Evolutionary conservation across 2,329 filamentous ascomycete species (phyloP), one percentile per base, ranked within the genome.

Genomic region (Pyricularia pennisetigena): DNA sequence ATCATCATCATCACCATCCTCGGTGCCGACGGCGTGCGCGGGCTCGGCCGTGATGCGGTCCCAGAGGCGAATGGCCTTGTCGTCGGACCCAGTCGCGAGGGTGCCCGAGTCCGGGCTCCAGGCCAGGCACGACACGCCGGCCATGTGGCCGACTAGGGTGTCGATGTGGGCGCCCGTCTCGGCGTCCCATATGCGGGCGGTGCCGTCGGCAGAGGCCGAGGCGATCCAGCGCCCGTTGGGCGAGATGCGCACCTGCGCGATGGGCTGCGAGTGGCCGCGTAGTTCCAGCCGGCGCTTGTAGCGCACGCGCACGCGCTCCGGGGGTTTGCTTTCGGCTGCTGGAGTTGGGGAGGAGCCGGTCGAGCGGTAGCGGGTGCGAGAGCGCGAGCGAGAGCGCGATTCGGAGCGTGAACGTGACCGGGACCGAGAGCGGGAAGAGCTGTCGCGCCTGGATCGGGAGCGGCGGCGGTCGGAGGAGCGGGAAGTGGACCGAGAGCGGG

Each of bases 61-160:
- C 95, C 95, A 99, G 0, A 99, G 82, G 2, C 95, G 88, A 71
- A 99, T 98, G 0, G 91, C 88, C 80, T 99, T 99, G 83, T 99
- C 95, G 78, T 99, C 95, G 5, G 92, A 94, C 28, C 94, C 95
- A 10, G 92, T 94, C 4, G 94, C 95, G 64, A 99, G 85, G 2
- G 91, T 92, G 72, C 89, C 89, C 70, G 90, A 93, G 77, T 98
- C 93, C 0, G 94, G 94, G 69, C 90, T 90, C 95, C 95, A 99
- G n/a, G 94, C 90, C 65, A 99, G 85, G 57, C 93, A 94, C 35
- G 92, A 97, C 23, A 99, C 88, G 70, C 95, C 95, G 0, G 94
- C 94, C 76, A 97, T 86, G 79, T 99, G 95, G 7, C 94, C 95
- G 74, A 97, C 91, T 28, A 99, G 87, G 0, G 93, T 97, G 74